phyloP scores from a whole-genome alignment of 169 alveolate genomes.

The Plasmodium berghei region DNA sequence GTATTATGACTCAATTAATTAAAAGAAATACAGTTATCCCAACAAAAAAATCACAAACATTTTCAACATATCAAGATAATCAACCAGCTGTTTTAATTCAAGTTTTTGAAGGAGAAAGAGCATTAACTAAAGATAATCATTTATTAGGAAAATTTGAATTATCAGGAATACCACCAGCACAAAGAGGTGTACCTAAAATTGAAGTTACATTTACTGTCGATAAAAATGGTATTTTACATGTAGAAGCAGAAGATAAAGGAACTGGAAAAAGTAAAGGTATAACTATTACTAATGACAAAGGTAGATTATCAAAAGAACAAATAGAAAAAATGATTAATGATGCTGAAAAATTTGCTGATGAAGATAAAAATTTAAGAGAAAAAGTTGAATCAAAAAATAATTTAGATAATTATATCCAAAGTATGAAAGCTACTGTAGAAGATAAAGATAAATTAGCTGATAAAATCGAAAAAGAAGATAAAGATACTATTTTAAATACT shows the following conservation, averaged over 20 bases:
- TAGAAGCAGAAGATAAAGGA: constrained; percentile 96
- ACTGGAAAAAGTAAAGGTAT: constrained; percentile 94
- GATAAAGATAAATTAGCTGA: constrained; percentile 94
- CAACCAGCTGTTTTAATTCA: constrained; percentile 96
- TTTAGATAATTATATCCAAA: constrained; percentile 93
- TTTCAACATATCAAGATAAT: constrained; percentile 97
- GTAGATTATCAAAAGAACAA: constrained; percentile 96
- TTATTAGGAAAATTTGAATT: constrained; percentile 96
- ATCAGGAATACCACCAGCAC: constrained; percentile 96
- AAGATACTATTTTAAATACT: constrained; percentile 91
- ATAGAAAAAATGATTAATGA: constrained; percentile 96
- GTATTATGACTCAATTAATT: constrained; percentile 95
- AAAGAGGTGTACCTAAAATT: constrained; percentile 97
- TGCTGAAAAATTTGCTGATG: constrained; percentile 96
- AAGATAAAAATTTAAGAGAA: constrained; percentile 94
- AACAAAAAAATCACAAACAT: constrained; percentile 96
- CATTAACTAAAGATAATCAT: constrained; percentile 97
- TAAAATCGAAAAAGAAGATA: constrained; percentile 94
- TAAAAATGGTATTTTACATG: constrained; percentile 96
- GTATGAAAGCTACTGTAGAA: constrained; percentile 94
- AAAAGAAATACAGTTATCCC: constrained; percentile 98
- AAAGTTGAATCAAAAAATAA: constrained; percentile 95
- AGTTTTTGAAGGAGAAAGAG: constrained; percentile 98
- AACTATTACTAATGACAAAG: constrained; percentile 96
- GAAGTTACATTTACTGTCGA: constrained; percentile 98